Evolutionary conservation across 371 early-diverging fungal genomes (phyloP).

Genomic region (Circinella umbellata): DNA sequence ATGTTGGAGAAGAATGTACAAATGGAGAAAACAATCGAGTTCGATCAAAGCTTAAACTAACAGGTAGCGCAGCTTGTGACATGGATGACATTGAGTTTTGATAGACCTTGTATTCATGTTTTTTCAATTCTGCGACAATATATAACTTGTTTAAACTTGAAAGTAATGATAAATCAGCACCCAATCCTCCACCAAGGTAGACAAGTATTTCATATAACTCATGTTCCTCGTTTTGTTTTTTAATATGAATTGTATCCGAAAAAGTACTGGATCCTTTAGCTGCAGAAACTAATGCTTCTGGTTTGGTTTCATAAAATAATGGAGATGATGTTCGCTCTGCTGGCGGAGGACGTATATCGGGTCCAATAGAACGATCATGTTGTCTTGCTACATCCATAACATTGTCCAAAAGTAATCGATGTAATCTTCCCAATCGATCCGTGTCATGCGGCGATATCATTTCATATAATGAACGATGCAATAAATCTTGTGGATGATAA

Average conservation of each 20-base stretch:
- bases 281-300: slow-evolving; percentile 24
- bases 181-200: slow-evolving; percentile 61
- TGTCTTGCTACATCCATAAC: slow-evolving; percentile 33
- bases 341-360: slow-evolving; percentile 26
- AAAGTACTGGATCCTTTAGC: slow-evolving; percentile 39
- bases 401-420: slow-evolving; percentile 45
- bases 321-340: slow-evolving; percentile 46
- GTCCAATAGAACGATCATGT: slow-evolving; percentile 18
- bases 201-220: slow-evolving; percentile 45
- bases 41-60: slow-evolving; percentile 1
- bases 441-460: slow-evolving; percentile 46
- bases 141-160: slow-evolving; percentile 21
- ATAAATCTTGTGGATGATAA: slow-evolving; percentile 56
- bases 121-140: slow-evolving; percentile 29
- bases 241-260: slow-evolving; percentile 47
- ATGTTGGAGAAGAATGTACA: slow-evolving; percentile 8
- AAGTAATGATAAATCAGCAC: slow-evolving; percentile 51
- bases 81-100: background rate
- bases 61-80: background rate
- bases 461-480: slow-evolving; percentile 53
- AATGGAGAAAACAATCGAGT: background rate
- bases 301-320: slow-evolving; percentile 36
- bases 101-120: slow-evolving; percentile 22
- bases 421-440: slow-evolving; percentile 40
- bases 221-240: slow-evolving; percentile 38